Evolutionary conservation across 1,284 basidiomycete genomes (phyloP).

Genomic region (Cystobasidiaceae sp.): DNA sequence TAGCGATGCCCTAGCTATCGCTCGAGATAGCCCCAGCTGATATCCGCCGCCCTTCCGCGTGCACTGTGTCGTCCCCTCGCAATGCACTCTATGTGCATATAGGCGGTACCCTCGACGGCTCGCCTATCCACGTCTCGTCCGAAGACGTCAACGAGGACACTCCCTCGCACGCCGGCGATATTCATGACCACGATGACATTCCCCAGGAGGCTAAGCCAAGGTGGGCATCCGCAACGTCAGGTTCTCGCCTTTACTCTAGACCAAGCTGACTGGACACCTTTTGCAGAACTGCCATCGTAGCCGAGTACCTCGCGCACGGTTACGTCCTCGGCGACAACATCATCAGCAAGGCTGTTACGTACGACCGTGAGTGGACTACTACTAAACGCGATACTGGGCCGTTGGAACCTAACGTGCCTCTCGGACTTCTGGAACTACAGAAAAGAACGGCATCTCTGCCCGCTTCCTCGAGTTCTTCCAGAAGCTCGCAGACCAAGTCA

Average conservation of each 20-base stretch:
- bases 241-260: neutral
- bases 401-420: neutral
- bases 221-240: constrained; percentile 46
- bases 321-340: constrained; percentile 74
- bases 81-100: too few species aligned
- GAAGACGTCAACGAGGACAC: constrained; percentile 53
- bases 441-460: constrained; percentile 77
- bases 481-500: constrained; percentile 59
- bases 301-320: constrained; percentile 82
- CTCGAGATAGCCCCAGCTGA: too few species aligned
- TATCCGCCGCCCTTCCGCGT: neutral
- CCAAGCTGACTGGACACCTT: too few species aligned
- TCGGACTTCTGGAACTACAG: constrained; percentile 52
- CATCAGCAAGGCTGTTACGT: constrained; percentile 70
- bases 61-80: neutral
- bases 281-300: constrained; percentile 57
- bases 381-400: neutral
- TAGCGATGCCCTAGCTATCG: neutral
- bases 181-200: constrained; percentile 49
- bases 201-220: constrained; percentile 76
- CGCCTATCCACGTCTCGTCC: constrained; percentile 59
- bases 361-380: constrained; percentile 16
- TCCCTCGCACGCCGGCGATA: constrained; percentile 41
- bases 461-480: constrained; percentile 74
- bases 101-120: constrained; percentile 63